A percentile compares a stretch with the other conserved stretches of the same genome.
phyloP scores from a whole-genome alignment of 306 rosid genomes.

The Trifolium subterraneum region DNA sequence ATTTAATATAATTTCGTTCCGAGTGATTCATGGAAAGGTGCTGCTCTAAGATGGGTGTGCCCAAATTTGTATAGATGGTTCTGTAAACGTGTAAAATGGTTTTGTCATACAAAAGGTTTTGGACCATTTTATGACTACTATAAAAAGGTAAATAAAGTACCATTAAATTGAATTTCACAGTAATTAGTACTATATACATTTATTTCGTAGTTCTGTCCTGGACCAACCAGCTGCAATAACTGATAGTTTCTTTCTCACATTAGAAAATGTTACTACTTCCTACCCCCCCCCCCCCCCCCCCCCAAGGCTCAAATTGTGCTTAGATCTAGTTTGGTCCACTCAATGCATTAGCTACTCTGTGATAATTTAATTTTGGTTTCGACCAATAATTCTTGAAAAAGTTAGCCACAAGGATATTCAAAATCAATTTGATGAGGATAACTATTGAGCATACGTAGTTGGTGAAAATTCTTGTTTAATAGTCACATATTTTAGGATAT shows the following conservation, averaged over 20 bases:
- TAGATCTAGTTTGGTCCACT: slow-evolving; percentile 24
- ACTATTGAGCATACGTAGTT: slow-evolving; percentile 25
- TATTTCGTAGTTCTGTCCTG: not conserved
- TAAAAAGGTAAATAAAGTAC: not conserved
- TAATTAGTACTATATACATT: not conserved
- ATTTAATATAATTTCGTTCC: too few relatives aligned
- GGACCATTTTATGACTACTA: slow-evolving; percentile 1
- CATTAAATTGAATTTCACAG: not conserved
- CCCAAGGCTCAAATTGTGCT: not conserved
- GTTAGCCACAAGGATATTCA: slow-evolving; percentile 8
- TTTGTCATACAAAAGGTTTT: not conserved
- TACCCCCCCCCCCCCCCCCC: too few relatives aligned
- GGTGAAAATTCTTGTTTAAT: not conserved
- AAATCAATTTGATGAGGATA: slow-evolving; percentile 27
- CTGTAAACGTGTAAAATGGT: not conserved
- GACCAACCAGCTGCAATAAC: not conserved
- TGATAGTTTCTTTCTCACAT: not conserved
- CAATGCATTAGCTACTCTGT: not conserved
- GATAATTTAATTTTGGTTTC: not conserved
- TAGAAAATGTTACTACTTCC: not conserved
- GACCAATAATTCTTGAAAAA: slow-evolving; percentile 1
- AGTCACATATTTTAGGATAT: not conserved
- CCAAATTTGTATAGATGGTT: not conserved
- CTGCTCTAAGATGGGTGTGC: not conserved
- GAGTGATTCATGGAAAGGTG: not conserved